Conservation (phyloP, 257 asterid genomes). For the Haberlea rhodopensis region DNA sequence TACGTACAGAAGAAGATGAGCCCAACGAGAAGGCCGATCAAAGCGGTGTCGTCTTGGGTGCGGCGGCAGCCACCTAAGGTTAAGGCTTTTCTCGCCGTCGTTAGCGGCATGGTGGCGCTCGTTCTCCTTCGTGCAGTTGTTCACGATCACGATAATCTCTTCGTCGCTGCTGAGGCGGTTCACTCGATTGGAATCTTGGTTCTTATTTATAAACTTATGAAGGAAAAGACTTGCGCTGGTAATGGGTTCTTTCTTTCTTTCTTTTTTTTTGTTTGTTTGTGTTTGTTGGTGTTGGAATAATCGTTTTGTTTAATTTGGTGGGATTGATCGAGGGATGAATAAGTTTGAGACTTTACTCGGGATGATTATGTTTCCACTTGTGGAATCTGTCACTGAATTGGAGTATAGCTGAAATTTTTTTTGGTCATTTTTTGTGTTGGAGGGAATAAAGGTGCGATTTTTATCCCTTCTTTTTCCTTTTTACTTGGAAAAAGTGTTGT, state of each 20-base stretch:
- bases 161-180: constrained; percentile 93
- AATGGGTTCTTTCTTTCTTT: constrained; percentile 10
- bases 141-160: constrained; percentile 91
- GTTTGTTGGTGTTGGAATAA: background rate
- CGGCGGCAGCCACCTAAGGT: constrained; percentile 95
- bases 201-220: constrained; percentile 82
- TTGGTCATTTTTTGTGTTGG: background rate
- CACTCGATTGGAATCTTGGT: constrained; percentile 83
- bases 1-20: constrained; percentile 42
- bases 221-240: constrained; percentile 98
- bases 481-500: background rate
- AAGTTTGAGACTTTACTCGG: constrained; percentile 23
- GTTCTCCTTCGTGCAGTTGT: constrained; percentile 83
- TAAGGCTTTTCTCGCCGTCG: constrained; percentile 79
- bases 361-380: constrained; percentile 12
- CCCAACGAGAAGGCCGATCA: constrained; percentile 79
- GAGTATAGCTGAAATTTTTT: background rate
- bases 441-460: background rate
- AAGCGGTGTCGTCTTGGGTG: constrained; percentile 63
- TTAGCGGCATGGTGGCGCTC: constrained; percentile 81
- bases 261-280: background rate
- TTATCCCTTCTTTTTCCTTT: background rate
- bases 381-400: constrained; percentile 13
- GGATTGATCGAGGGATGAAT: constrained; percentile 22
- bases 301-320: background rate